phyloP scores from a whole-genome alignment of 352 stramenopile genomes.

The Labyrinthula sp. region DNA sequence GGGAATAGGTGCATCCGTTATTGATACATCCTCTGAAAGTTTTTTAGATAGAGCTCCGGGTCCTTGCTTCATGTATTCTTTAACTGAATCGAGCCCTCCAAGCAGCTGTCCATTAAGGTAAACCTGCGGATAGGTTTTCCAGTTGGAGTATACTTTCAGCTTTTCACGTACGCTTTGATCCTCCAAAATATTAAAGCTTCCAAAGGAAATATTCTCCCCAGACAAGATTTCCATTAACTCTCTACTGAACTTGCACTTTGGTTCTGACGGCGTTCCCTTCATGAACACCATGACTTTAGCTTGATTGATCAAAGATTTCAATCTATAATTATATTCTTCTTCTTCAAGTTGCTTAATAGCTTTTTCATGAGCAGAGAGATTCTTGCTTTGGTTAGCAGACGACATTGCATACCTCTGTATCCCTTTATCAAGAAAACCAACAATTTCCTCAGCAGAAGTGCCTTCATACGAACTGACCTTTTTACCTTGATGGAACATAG shows the following conservation, averaged over 20 bases:
- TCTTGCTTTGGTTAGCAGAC: background rate
- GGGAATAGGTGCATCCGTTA: too few species aligned
- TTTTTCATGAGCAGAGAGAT: background rate
- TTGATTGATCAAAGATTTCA: slow-evolving; percentile 55
- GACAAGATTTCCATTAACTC: slow-evolving; percentile 78
- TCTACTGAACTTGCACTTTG: slow-evolving; percentile 80
- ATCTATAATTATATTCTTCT: background rate
- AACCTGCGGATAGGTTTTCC: slow-evolving; percentile 84
- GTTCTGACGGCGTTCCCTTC: slow-evolving; percentile 77
- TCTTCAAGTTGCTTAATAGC: background rate
- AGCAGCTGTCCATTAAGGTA: slow-evolving; percentile 90
- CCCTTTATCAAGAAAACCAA: slow-evolving; percentile 60
- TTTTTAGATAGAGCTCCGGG: too few species aligned
- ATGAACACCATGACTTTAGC: slow-evolving; percentile 92
- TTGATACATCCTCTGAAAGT: too few species aligned
- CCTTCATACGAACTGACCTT: slow-evolving; percentile 22
- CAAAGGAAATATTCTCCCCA: slow-evolving; percentile 62
- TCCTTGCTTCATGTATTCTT: slow-evolving; percentile 64
- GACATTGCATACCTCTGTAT: slow-evolving; percentile 27
- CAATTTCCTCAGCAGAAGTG: slow-evolving; percentile 56
- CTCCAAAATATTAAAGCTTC: slow-evolving; percentile 84
- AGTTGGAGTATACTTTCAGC: slow-evolving; percentile 89
- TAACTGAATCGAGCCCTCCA: slow-evolving; percentile 86
- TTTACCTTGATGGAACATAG: slow-evolving; percentile 45
- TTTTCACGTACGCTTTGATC: slow-evolving; percentile 84